Percentiles rank a stretch among this genome's conserved stretches.
Conservation (phyloP, 768 basidiomycete species). For the Amanita molliuscula region DNA sequence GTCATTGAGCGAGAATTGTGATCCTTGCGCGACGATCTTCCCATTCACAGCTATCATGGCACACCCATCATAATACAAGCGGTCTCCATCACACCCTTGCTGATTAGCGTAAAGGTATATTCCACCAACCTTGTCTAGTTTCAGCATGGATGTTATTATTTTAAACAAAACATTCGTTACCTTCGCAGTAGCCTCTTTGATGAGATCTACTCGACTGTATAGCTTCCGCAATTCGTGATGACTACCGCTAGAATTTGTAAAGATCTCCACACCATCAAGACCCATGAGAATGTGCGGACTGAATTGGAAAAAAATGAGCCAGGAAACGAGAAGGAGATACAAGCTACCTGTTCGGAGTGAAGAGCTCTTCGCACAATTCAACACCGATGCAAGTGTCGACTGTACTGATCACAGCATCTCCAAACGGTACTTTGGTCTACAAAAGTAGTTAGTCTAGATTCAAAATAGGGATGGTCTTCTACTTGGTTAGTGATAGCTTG, state of each 20-base stretch:
- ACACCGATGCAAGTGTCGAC: slow-evolving; percentile 94
- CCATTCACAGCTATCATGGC: slow-evolving; percentile 96
- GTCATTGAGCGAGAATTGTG: slow-evolving; percentile 91
- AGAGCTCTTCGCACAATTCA: slow-evolving; percentile 95
- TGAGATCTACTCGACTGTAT: slow-evolving; percentile 81
- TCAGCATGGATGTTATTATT: neutral
- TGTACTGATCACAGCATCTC: slow-evolving; percentile 91
- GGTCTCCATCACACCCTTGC: slow-evolving; percentile 97
- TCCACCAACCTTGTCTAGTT: slow-evolving; percentile 66
- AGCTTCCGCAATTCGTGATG: slow-evolving; percentile 99
- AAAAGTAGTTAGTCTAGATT: neutral
- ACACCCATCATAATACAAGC: slow-evolving; percentile 96
- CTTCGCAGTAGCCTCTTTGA: slow-evolving; percentile 95
- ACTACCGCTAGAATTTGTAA: slow-evolving; percentile 96
- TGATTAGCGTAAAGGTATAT: slow-evolving; percentile 98
- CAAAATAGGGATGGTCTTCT: neutral
- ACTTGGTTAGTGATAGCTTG: slow-evolving; percentile 86
- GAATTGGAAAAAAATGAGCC: neutral
- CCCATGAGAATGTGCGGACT: slow-evolving; percentile 99
- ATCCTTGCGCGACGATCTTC: slow-evolving; percentile 84
- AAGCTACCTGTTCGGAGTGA: slow-evolving; percentile 89
- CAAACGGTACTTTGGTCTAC: slow-evolving; percentile 86
- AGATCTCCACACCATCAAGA: slow-evolving; percentile 96
- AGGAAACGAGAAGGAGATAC: neutral
- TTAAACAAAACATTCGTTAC: slow-evolving; percentile 25